Percentiles rank a stretch among this genome's conserved stretches.
Conservation (phyloP, 2,329 filamentous ascomycete genomes). For the Samsoniella hepiali region DNA sequence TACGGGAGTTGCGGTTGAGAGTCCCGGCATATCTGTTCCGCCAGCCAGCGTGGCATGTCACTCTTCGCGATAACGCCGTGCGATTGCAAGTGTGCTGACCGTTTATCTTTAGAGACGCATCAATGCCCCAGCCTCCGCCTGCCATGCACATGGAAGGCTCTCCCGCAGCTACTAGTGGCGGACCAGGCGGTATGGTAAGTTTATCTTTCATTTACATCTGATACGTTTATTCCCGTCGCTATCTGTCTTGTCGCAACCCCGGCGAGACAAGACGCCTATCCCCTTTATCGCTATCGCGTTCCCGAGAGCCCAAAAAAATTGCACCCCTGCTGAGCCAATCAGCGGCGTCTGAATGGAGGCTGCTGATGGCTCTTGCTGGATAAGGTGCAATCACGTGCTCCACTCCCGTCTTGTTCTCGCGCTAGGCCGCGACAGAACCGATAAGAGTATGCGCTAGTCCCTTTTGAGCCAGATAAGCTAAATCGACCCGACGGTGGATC, state of each 20-base stretch:
- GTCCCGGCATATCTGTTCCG: not conserved
- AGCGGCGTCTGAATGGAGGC: conserved; percentile 11
- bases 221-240: conserved; percentile 14
- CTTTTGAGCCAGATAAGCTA: conserved; percentile 17
- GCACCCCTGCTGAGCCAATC: conserved; percentile 13
- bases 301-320: not conserved
- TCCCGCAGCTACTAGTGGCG: conserved; percentile 40
- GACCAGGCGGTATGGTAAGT: conserved; percentile 41
- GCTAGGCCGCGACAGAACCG: conserved; percentile 8
- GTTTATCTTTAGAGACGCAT: conserved; percentile 15
- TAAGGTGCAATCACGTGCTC: conserved; percentile 31
- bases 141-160: conserved; percentile 25
- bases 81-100: conserved; percentile 19
- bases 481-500: conserved; percentile 10
- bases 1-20: not conserved
- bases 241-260: conserved; percentile 11
- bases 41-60: conserved; percentile 17
- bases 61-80: conserved; percentile 3
- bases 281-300: conserved; percentile 20
- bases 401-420: conserved; percentile 21
- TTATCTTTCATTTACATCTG: conserved; percentile 19
- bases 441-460: conserved; percentile 7
- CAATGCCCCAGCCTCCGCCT: conserved; percentile 20
- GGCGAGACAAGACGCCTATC: not conserved
- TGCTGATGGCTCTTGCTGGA: conserved; percentile 3